A percentile compares a stretch with the other conserved stretches of the same genome.
Evolutionary conservation across 1,139 yeast species (phyloP).

Genomic region (Yamadazyma membranifaciens): DNA sequence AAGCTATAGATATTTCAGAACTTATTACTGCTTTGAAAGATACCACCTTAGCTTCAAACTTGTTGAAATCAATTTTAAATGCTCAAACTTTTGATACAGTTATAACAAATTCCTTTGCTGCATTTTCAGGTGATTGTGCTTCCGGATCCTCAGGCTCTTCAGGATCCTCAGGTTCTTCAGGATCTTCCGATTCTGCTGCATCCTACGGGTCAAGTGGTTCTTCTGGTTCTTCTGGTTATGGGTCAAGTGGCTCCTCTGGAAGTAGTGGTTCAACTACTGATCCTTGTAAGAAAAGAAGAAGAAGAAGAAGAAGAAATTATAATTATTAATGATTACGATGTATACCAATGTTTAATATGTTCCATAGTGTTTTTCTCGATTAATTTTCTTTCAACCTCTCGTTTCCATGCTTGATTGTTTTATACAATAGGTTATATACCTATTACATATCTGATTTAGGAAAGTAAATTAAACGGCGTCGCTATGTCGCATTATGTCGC

Average conservation of each 20-base stretch:
- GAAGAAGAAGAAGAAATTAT: constrained; percentile 36
- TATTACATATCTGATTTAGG: constrained; percentile 1
- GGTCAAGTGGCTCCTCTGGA: constrained; percentile 14
- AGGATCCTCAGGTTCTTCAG: constrained; percentile 18
- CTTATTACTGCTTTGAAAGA: constrained; percentile 33
- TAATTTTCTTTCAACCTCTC: too few relatives aligned
- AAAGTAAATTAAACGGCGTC: not conserved
- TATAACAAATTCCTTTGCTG: constrained; percentile 41
- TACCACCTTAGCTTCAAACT: constrained; percentile 37
- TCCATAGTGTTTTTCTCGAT: not conserved
- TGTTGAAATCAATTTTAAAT: constrained; percentile 35
- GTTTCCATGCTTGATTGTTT: too few relatives aligned
- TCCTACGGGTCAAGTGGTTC: constrained; percentile 11
- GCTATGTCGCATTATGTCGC: not conserved
- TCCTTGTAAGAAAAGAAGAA: constrained; percentile 38
- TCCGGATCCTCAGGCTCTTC: constrained; percentile 11
- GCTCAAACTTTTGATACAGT: constrained; percentile 37
- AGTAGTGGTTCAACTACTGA: constrained; percentile 14
- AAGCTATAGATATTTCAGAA: constrained; percentile 28
- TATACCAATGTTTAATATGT: constrained; percentile 1
- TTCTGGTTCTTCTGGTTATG: constrained; percentile 14
- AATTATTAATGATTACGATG: constrained; percentile 19
- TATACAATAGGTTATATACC: not conserved
- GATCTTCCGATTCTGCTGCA: constrained; percentile 9
- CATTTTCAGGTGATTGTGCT: constrained; percentile 39